Base-by-base conservation (phyloP, 768 basidiomycete species). In the Tulasnella sp. region DNA sequence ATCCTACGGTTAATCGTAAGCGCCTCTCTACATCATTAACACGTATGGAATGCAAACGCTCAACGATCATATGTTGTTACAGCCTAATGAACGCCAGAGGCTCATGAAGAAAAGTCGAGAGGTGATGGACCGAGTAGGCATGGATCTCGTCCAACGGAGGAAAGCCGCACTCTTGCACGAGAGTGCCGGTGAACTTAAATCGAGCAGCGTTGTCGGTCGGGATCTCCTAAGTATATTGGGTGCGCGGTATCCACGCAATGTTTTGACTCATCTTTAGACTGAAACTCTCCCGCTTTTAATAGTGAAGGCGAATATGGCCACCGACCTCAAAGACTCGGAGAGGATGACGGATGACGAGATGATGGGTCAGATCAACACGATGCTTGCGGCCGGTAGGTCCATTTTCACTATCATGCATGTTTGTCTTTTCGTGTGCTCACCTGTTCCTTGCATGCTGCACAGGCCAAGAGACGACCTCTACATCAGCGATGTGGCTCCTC, bases 291-390 rank as follows among this genome's bases (percentile, higher is more conserved):
- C 21, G 21, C 48, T 3, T 41, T 30, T 17, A 55, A 24, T 44
- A 61, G 60, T 86, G 34, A 74, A 75, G 59, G 83, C 84, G 3
- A 87, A 86, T 66, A 77, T 82, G 71, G 77, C 80, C 0, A 77
- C 75, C 0, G 81, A 86, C 65, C 63, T 83, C 2, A 77, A 78
- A 0, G 77, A 77, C 3, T 72, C 65, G 48, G 81, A 84, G 65
- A 71, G 72, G 32, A 70, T 87, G 70, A 75, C 76, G 0, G 85
- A 87, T 58, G 76, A 76, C 23, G 85, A 86, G 61, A 80, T 87
- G 13, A 59, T 84, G 2, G 73, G 73, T 7, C 79, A 76, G 84
- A 64, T 62, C 80, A 72, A 21, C 19, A 29, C 19, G n/a, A 27
- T 17, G 3, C 27, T 41, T 17, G 17, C 34, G 13, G 17, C 3